Evolutionary conservation across 306 rosid species (phyloP), one percentile per base, ranked within the genome.

Genomic region (Vicia sativa): DNA sequence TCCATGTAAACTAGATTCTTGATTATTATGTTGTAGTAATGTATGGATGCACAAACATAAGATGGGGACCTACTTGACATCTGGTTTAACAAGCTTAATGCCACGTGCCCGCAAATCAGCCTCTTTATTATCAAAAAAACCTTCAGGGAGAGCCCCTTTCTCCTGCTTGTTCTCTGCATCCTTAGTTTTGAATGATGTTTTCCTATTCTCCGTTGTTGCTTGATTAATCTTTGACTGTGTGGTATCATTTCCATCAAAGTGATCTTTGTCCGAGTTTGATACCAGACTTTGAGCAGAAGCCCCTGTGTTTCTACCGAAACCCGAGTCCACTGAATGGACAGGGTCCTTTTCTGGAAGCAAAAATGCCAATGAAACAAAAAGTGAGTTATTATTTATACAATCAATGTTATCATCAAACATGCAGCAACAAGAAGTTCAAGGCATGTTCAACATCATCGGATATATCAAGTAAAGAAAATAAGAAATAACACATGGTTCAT

Each of bases 111-210:
- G 87, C 77, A 90, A 70, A 74, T 93, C 99, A 39, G 97, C 99
- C 31, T 93, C 99, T 85, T 93, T 93, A 73, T 87, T 87, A 73
- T 93, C 99, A 82, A 90, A 93, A 81, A 93, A 93, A 59, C 99
- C 99, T 79, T 88, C 99, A 35, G 99, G 99, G 63, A 93, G 83
- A 83, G 82, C 85, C 44, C 91, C 95, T 73, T 80, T 83, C 23
- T 39, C 82, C 82, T 84, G 96, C 75, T 81, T 83, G 70, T 14
- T 71, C 71, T 88, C 96, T 25, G 85, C 64, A 78, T 72, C 89
- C 72, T 71, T 26, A 74, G 64, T 49, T 70, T 68, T 53, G 42
- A 54, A 55, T 34, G 90, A 57, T 64, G 73, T 60, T 72, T 78
- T 80, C 39, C 58, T 68, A 55, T 13, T 71, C 68, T 85, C 83